These are phyloP conservation scores for Bocquillonia castaneifolia DNA, from an alignment of 441 rosid genomes.

Conservation along the genomic window DNA sequence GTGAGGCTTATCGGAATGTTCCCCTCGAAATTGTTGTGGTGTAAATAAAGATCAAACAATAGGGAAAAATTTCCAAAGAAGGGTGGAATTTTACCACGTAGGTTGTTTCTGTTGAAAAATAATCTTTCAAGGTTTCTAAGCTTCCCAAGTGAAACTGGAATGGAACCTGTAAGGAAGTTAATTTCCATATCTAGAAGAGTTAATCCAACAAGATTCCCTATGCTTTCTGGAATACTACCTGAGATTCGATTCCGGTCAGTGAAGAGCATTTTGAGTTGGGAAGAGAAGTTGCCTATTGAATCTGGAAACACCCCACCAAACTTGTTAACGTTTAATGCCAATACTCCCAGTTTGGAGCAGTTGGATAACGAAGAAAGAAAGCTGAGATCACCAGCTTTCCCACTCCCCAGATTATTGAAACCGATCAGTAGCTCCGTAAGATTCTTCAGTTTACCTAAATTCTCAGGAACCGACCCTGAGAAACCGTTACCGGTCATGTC, in stretches of 20 bases:
- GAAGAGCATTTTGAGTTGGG: background rate
- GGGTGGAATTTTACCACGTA: background rate
- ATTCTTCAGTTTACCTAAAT: background rate
- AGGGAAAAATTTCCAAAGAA: background rate
- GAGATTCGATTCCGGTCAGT: background rate
- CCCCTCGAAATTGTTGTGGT: constrained; percentile 28
- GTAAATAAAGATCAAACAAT: background rate
- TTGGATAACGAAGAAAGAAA: background rate
- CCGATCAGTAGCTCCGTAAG: background rate
- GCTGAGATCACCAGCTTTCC: background rate
- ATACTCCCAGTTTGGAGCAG: background rate
- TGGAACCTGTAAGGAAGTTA: background rate
- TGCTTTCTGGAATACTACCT: background rate
- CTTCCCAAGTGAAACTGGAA: background rate
- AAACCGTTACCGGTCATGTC: background rate
- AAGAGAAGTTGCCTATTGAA: background rate
- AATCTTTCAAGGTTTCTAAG: background rate
- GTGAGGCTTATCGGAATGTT: constrained; percentile 33
- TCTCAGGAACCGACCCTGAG: background rate
- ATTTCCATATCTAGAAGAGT: background rate
- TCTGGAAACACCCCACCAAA: background rate
- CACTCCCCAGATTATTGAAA: background rate
- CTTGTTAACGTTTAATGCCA: background rate
- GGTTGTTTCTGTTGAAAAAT: background rate
- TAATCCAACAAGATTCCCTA: background rate